Percentiles rank a stretch among this genome's conserved stretches.
phyloP scores from a whole-genome alignment of 1,139 yeast genomes.

The Komagataea norvegica region DNA sequence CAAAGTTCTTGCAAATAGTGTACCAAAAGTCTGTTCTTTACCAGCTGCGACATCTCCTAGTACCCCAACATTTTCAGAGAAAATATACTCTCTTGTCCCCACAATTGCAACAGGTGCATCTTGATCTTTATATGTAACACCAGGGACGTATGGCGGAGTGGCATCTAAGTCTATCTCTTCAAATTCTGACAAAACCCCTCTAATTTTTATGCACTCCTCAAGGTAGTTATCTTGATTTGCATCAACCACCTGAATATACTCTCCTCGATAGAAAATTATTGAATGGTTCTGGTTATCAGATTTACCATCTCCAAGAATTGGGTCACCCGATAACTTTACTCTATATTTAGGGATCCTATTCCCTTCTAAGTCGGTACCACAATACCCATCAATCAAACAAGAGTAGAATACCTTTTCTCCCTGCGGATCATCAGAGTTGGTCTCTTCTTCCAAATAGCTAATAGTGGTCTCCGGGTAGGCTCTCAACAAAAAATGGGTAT shows the following conservation, averaged over 20 bases:
- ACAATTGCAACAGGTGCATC: constrained; percentile 69
- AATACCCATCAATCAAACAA: constrained; percentile 53
- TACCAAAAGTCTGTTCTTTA: constrained; percentile 90
- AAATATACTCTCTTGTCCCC: constrained; percentile 86
- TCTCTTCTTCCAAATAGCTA: constrained; percentile 52
- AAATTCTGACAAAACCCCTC: constrained; percentile 74
- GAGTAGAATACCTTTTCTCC: constrained; percentile 47
- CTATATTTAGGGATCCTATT: constrained; percentile 45
- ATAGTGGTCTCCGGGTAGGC: constrained; percentile 60
- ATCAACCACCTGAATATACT: constrained; percentile 80
- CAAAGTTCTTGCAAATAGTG: constrained; percentile 78
- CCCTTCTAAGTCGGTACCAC: constrained; percentile 38
- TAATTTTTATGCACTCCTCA: constrained; percentile 79
- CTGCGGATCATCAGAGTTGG: constrained; percentile 31
- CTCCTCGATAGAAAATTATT: constrained; percentile 76
- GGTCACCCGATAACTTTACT: constrained; percentile 72
- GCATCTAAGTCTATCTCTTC: constrained; percentile 47
- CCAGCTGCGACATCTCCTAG: constrained; percentile 93
- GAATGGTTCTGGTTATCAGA: constrained; percentile 83
- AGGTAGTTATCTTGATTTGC: constrained; percentile 86
- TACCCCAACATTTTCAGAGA: constrained; percentile 81
- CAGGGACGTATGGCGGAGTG: constrained; percentile 44
- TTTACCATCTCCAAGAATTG: constrained; percentile 86
- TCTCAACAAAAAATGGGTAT: constrained; percentile 50
- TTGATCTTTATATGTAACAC: constrained; percentile 32